These are phyloP conservation scores for Ettlia oleoabundans DNA, from an alignment of 139 green algal species.

Conservation along the genomic window DNA sequence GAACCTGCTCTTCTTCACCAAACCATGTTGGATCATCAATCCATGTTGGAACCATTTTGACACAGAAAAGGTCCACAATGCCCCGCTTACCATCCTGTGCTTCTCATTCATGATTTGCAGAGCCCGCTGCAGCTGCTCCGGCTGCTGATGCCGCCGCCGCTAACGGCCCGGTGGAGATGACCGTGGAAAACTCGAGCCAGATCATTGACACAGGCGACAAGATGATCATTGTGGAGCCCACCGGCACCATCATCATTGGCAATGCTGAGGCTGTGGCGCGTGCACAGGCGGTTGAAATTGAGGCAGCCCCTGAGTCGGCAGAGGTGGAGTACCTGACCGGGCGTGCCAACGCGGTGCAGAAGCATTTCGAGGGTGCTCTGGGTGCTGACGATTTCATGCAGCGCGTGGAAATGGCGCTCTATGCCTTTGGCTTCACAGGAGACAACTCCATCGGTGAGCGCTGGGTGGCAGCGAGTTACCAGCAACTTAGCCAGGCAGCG, in stretches of 20 bases:
- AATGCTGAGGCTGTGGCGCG: not conserved
- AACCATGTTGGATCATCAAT: not conserved
- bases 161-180: not conserved
- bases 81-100: no score
- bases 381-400: conserved; percentile 83
- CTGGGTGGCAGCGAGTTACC: not conserved
- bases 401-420: conserved; percentile 75
- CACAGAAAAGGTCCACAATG: no score
- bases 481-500: not conserved
- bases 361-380: conserved; percentile 74
- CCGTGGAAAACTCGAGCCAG: not conserved
- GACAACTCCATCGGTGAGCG: conserved; percentile 83
- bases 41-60: no score
- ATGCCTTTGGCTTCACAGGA: conserved; percentile 75
- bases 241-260: conserved; percentile 26
- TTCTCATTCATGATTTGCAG: no score
- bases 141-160: not conserved
- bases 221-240: conserved; percentile 2
- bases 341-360: conserved; percentile 28
- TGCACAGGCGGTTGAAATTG: not conserved
- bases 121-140: not conserved
- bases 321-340: conserved; percentile 28
- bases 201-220: not conserved
- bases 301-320: not conserved
- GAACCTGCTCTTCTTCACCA: no score